Percentiles rank a stretch among this genome's conserved stretches.
Evolutionary conservation across 805 yeast species (phyloP).

Genomic region (Ascoidea asiatica): DNA sequence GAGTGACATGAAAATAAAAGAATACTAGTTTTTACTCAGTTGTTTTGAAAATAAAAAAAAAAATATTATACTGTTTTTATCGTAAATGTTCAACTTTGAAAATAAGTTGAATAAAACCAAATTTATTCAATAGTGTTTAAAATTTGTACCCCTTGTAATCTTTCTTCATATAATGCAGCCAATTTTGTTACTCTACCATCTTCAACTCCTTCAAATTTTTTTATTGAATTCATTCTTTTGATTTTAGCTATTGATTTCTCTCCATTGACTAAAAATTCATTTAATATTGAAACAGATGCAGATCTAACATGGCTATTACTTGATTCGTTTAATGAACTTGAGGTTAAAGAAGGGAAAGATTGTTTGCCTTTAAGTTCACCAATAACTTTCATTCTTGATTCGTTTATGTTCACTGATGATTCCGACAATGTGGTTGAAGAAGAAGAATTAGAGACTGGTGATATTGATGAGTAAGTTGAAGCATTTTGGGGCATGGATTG

Average conservation of each 20-base stretch:
- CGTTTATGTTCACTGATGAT: no score
- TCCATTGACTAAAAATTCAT: not conserved
- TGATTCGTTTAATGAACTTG: not conserved
- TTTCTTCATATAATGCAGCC: conserved; percentile 10
- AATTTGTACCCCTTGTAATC: conserved; percentile 7
- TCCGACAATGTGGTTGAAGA: no score
- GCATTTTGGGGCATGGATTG: not conserved
- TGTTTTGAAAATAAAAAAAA: no score
- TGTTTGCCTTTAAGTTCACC: not conserved
- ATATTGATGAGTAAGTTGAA: not conserved
- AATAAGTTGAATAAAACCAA: no score
- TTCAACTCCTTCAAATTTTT: conserved; percentile 9
- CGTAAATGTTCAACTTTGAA: not conserved
- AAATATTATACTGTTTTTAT: not conserved
- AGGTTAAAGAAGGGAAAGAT: not conserved
- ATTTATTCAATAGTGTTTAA: conserved; percentile 2
- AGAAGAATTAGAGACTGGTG: not conserved
- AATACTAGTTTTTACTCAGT: no score
- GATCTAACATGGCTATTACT: not conserved
- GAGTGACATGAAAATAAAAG: no score
- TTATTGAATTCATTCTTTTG: not conserved
- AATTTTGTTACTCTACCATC: conserved; percentile 9
- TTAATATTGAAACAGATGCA: not conserved
- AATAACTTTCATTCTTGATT: not conserved
- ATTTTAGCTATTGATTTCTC: not conserved